A percentile compares a stretch with the other conserved stretches of the same genome.
Conservation (phyloP, 2,329 filamentous ascomycete species). For the Helotiales sp. region DNA sequence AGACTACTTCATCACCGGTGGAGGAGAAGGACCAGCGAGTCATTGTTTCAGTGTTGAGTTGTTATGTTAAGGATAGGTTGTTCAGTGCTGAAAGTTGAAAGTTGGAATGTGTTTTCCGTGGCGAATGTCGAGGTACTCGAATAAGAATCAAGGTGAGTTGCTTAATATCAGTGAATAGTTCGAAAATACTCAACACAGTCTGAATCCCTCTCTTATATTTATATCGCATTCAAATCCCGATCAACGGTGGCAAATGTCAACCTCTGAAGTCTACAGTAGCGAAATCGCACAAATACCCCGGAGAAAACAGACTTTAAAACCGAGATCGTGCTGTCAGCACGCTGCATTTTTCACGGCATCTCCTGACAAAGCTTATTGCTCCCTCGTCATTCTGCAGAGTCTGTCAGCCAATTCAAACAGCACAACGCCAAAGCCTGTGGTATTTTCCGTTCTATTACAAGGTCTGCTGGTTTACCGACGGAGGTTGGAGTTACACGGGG, state of each 20-base stretch:
- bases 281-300: neutral
- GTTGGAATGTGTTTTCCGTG: neutral
- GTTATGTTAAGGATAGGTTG: too few species aligned
- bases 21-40: conserved; percentile 14
- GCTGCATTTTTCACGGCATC: neutral
- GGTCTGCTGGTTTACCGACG: too few species aligned
- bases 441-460: too few species aligned
- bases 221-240: neutral
- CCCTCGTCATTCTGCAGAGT: neutral
- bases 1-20: conserved; percentile 23
- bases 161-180: too few species aligned
- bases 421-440: too few species aligned
- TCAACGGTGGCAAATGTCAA: neutral
- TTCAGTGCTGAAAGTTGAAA: neutral
- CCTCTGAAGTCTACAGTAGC: neutral
- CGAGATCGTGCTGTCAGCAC: neutral
- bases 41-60: neutral
- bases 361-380: neutral
- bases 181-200: too few species aligned
- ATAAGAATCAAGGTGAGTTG: too few species aligned
- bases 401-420: neutral
- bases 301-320: neutral
- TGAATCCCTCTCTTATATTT: neutral
- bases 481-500: too few species aligned
- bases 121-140: too few species aligned